A percentile compares a stretch with the other conserved stretches of the same genome.
phyloP scores from a whole-genome alignment of 495 filamentous ascomycete genomes.

The Antarctomyces pellizariae region DNA sequence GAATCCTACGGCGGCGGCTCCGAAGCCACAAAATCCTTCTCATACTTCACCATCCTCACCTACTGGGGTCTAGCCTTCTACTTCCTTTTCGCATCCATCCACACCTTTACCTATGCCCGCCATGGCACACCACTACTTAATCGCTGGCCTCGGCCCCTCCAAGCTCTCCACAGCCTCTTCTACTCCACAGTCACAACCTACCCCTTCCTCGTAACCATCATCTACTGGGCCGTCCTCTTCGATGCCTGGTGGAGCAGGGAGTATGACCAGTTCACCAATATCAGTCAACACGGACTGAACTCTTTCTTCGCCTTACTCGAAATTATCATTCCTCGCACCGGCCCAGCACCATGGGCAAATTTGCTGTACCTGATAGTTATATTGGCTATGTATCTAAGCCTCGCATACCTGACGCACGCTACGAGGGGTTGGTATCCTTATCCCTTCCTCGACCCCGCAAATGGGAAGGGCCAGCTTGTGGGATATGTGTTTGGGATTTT shows the following conservation, averaged over 20 bases:
- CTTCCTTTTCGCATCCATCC: constrained; percentile 34
- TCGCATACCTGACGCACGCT: constrained; percentile 50
- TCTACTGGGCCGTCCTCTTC: constrained; percentile 38
- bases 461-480: constrained; percentile 20
- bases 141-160: constrained; percentile 34
- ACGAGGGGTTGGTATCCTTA: constrained; percentile 56
- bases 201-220: constrained; percentile 43
- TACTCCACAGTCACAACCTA: constrained; percentile 43
- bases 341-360: constrained; percentile 32
- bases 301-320: constrained; percentile 47
- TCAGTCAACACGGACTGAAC: constrained; percentile 57
- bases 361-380: constrained; percentile 32
- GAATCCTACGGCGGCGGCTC: constrained; percentile 13
- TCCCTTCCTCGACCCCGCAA: constrained; percentile 38
- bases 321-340: constrained; percentile 37
- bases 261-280: constrained; percentile 42
- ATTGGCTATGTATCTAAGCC: constrained; percentile 41
- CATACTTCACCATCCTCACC: constrained; percentile 56
- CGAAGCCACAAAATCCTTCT: constrained; percentile 29
- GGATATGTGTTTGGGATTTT: constrained; percentile 41
- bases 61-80: constrained; percentile 73
- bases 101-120: constrained; percentile 41
- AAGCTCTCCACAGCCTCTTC: constrained; percentile 38
- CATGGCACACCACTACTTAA: constrained; percentile 30
- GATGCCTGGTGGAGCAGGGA: constrained; percentile 19